Conservation (phyloP, 208 protist genomes). For the Leishmania braziliensis region DNA sequence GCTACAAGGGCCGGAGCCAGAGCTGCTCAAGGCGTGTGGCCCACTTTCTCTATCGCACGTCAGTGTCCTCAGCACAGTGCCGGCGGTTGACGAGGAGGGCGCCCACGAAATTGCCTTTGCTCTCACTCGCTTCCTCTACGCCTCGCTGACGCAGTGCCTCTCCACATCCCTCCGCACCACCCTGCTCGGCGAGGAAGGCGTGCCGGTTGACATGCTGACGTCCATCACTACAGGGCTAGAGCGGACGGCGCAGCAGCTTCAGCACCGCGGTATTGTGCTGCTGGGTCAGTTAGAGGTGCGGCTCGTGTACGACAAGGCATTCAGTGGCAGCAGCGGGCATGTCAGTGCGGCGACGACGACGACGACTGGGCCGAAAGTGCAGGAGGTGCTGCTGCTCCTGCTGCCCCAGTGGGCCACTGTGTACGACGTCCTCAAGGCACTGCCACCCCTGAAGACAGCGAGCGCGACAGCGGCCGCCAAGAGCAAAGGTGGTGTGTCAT, state of each 20-base stretch:
- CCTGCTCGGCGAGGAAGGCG: slow-evolving; percentile 18
- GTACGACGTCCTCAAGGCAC: slow-evolving; percentile 39
- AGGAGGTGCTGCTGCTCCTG: slow-evolving; percentile 34
- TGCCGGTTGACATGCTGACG: slow-evolving; percentile 21
- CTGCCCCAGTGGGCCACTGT: slow-evolving; percentile 45
- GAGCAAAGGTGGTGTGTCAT: background rate
- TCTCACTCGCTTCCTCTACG: slow-evolving; percentile 26
- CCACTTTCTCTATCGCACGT: slow-evolving; percentile 22
- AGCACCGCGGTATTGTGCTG: slow-evolving; percentile 58
- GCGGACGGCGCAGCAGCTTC: slow-evolving; percentile 33
- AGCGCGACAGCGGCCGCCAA: slow-evolving; percentile 4
- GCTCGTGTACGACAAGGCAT: slow-evolving; percentile 24
- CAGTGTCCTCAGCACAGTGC: slow-evolving; percentile 14
- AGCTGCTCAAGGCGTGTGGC: slow-evolving; percentile 20
- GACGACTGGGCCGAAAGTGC: slow-evolving; percentile 20
- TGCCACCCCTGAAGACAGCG: slow-evolving; percentile 23
- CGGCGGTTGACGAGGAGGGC: slow-evolving; percentile 12
- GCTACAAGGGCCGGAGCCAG: slow-evolving; percentile 11
- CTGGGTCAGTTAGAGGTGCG: slow-evolving; percentile 57
- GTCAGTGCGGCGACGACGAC: slow-evolving; percentile 13
- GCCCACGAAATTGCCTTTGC: slow-evolving; percentile 19
- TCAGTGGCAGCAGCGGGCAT: slow-evolving; percentile 24
- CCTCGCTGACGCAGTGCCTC: slow-evolving; percentile 29
- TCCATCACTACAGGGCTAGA: slow-evolving; percentile 19
- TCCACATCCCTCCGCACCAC: slow-evolving; percentile 18